Conservation (phyloP, 129 eudicot species). For the Arctium lappa region DNA sequence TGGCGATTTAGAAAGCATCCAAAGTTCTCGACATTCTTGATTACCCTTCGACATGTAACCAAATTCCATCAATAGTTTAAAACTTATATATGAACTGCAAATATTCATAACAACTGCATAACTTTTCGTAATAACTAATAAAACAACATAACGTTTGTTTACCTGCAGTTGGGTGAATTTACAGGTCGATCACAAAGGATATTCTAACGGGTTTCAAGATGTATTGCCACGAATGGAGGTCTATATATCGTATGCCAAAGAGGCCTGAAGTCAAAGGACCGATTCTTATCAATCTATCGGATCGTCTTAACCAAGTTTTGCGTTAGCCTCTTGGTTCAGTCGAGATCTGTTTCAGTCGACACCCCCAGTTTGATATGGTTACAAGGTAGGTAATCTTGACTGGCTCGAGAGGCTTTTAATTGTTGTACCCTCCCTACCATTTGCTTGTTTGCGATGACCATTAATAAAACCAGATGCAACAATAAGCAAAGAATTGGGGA, state of each 20-base stretch:
- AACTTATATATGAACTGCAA: not conserved
- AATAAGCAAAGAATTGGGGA: no score
- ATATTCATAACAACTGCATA: not conserved
- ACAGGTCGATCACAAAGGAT: constrained; percentile 94
- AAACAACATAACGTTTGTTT: not conserved
- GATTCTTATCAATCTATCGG: constrained; percentile 93
- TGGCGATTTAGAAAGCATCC: constrained; percentile 52
- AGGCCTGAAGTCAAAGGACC: constrained; percentile 84
- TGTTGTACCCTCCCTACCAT: no score
- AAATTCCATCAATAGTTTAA: not conserved
- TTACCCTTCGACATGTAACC: constrained; percentile 12
- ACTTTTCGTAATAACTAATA: constrained; percentile 1
- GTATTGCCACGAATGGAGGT: constrained; percentile 99
- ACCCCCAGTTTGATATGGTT: constrained; percentile 79
- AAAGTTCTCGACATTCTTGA: constrained; percentile 49
- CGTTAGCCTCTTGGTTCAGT: constrained; percentile 99
- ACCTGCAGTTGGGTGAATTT: constrained; percentile 95
- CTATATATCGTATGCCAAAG: constrained; percentile 92
- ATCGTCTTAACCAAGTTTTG: constrained; percentile 93
- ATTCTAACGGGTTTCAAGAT: constrained; percentile 96
- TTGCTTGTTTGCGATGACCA: no score
- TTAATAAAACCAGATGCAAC: no score
- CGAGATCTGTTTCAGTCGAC: constrained; percentile 93
- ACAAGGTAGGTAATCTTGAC: constrained; percentile 85
- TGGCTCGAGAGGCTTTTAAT: constrained; percentile 94